Evolutionary conservation across 805 yeast genomes (phyloP), one percentile per base, ranked within the genome.

Genomic region (Millerozyma acaciae): DNA sequence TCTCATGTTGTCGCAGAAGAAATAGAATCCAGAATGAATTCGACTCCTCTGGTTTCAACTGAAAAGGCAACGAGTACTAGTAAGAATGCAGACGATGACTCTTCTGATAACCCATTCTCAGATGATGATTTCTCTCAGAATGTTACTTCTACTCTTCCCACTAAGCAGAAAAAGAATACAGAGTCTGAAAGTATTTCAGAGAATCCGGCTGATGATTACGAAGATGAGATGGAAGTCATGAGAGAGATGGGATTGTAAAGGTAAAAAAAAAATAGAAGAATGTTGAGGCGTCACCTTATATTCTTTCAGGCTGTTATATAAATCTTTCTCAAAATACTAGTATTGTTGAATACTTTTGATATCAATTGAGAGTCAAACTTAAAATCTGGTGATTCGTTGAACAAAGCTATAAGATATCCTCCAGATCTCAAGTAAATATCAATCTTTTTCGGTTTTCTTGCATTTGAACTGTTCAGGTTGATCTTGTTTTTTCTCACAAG

Each of bases 351-450:
- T 2, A 75, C 62, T 23, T 61, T 59, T 23, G 75, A 72, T 17
- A 76, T 56, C 21, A 60, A 57, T 1, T 52, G 60, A 3, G 60
- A 62, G n/a, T 51, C 41, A 21, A 68, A 51, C 3, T 39, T 50
- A 7, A 32, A 30, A 8, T 37, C 35, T 10, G 30, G 33, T 0
- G 46, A 39, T 26, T 61, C 58, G 38, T 55, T 64, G 47, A 76
- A 75, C 3, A 66, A 62, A 4, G 68, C 70, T 30, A 78, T 58
- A 31, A 76, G 39, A 42, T 62, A 76, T 0, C 82, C 82, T 2
- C 78, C 78, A 2, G 74, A 60, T 41, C 73, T 62, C 37, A 70
- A 59, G 40, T 61, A 69, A 6, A 75, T 57, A 15, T 74, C 78
- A 28, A 70, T 44, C 12, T 45, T 45, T 18, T 53, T 29, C 23